Conservation (phyloP, 2,329 filamentous ascomycete genomes). For the Lecanicillium sp. region DNA sequence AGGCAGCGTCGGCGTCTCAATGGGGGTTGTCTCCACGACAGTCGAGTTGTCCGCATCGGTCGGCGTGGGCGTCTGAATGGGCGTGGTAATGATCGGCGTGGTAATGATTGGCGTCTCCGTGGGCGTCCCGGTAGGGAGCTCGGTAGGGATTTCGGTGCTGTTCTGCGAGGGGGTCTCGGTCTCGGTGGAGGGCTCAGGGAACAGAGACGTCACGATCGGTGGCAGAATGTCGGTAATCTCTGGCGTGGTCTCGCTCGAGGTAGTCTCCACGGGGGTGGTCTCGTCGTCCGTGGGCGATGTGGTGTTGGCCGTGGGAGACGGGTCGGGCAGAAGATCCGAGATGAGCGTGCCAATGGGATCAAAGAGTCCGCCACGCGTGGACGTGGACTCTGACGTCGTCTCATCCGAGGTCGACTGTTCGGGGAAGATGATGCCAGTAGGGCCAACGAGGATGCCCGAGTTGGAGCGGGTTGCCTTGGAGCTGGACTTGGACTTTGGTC, state of each 20-base stretch:
- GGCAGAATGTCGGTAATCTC: not conserved
- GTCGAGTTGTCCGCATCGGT: slow-evolving; percentile 5
- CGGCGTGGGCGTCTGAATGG: slow-evolving; percentile 5
- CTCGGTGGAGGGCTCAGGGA: not conserved
- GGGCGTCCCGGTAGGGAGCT: slow-evolving; percentile 8
- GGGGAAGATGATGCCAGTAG: slow-evolving; percentile 17
- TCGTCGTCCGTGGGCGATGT: not conserved
- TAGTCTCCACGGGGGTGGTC: too few relatives aligned
- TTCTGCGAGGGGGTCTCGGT: not conserved
- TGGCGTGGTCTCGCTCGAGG: too few relatives aligned
- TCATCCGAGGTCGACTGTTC: not conserved
- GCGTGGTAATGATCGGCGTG: slow-evolving; percentile 2
- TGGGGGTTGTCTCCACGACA: not conserved
- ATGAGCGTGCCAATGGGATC: not conserved
- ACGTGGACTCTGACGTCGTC: not conserved
- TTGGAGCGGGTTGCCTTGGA: slow-evolving; percentile 10
- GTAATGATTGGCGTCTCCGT: slow-evolving; percentile 8
- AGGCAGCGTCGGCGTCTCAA: not conserved
- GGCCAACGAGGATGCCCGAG: slow-evolving; percentile 17
- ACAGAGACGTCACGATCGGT: slow-evolving; percentile 8
- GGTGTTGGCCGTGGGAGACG: not conserved
- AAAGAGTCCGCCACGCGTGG: not conserved
- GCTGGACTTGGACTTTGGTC: not conserved
- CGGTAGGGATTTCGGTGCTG: not conserved
- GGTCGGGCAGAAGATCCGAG: not conserved